Conservation (phyloP, 2,329 filamentous ascomycete species). For the Sphaerulina populicola region DNA sequence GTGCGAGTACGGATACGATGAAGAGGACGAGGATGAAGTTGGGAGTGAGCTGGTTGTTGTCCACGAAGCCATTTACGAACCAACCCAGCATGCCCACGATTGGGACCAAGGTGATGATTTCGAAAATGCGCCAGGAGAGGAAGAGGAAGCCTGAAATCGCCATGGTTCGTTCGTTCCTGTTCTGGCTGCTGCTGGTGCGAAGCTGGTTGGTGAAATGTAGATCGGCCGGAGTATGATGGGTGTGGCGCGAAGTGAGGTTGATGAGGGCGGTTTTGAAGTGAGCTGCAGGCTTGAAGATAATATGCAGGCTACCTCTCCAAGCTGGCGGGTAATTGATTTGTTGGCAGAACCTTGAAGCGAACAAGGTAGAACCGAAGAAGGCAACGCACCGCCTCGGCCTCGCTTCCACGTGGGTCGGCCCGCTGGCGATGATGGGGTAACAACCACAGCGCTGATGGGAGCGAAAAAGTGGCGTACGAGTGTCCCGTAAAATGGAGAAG, state of each 20-base stretch:
- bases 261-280: too few relatives aligned
- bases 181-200: not conserved
- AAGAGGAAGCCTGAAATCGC: conserved; percentile 50
- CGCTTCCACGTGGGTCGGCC: too few relatives aligned
- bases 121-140: conserved; percentile 52
- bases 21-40: conserved; percentile 55
- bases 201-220: not conserved
- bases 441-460: not conserved
- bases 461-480: not conserved
- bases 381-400: too few relatives aligned
- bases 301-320: too few relatives aligned
- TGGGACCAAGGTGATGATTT: conserved; percentile 56
- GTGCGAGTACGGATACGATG: conserved; percentile 54
- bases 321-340: too few relatives aligned
- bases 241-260: too few relatives aligned
- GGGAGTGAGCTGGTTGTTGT: conserved; percentile 51
- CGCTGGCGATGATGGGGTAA: too few relatives aligned
- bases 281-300: too few relatives aligned
- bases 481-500: too few relatives aligned
- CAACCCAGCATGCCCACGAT: conserved; percentile 56
- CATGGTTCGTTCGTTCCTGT: conserved; percentile 35
- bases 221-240: not conserved
- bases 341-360: too few relatives aligned
- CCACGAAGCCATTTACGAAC: conserved; percentile 53
- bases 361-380: too few relatives aligned